Conservation (phyloP, 441 rosid species). For the Euphorbia celastroides region DNA sequence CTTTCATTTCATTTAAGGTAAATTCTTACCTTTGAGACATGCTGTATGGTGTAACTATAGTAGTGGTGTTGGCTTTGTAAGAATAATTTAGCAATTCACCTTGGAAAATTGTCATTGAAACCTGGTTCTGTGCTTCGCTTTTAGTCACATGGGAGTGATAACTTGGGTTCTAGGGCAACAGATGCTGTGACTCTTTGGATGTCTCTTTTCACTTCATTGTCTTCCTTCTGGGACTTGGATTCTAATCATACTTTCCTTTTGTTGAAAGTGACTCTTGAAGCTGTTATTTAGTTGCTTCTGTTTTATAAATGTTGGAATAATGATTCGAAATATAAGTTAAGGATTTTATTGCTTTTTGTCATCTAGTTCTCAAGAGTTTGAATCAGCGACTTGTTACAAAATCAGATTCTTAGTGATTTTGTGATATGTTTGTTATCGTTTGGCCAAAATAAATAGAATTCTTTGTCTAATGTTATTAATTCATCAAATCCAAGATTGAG, state of each 20-base stretch:
- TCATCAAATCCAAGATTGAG: no score
- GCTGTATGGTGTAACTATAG: not conserved
- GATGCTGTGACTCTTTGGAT: constrained; percentile 9
- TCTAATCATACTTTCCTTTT: not conserved
- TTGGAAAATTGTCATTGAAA: not conserved
- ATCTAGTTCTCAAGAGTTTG: no score
- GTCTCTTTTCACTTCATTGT: not conserved
- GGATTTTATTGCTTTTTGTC: no score
- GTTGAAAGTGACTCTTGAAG: no score
- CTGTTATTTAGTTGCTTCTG: no score
- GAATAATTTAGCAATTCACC: not conserved
- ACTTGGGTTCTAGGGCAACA: not conserved
- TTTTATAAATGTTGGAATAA: no score
- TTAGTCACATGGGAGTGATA: not conserved
- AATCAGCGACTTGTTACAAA: no score
- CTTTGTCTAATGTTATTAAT: no score
- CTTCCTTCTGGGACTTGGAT: constrained; percentile 9
- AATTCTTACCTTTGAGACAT: not conserved
- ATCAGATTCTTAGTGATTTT: no score
- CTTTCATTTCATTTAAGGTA: constrained; percentile 71
- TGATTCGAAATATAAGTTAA: no score
- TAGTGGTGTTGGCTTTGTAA: not conserved
- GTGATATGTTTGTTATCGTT: no score
- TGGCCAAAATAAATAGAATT: no score
- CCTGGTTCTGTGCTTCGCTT: constrained; percentile 2